These are phyloP conservation scores for Backusella circina DNA, from an alignment of 192 early-diverging fungal species.

Conservation along the genomic window DNA sequence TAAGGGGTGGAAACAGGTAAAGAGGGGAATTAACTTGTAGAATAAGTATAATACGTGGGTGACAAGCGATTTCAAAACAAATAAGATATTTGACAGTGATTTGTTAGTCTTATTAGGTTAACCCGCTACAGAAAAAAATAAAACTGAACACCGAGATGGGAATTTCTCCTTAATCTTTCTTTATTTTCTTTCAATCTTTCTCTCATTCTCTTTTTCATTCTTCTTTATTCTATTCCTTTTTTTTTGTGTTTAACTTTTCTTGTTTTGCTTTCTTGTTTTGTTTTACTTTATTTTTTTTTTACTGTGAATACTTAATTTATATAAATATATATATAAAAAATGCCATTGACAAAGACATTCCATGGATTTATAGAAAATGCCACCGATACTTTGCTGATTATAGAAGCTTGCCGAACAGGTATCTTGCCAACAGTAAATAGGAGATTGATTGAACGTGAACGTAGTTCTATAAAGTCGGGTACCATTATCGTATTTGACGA, in stretches of 20 bases:
- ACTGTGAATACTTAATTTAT: neutral
- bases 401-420: conserved; percentile 27
- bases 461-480: conserved; percentile 18
- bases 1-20: neutral
- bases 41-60: neutral
- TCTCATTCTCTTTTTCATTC: neutral
- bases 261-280: conserved; percentile 3
- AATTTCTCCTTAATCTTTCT: conserved; percentile 4
- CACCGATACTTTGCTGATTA: conserved; percentile 23
- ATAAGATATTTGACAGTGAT: conserved; percentile 10
- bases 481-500: conserved; percentile 33
- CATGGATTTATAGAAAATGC: conserved; percentile 29
- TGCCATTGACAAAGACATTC: conserved; percentile 26
- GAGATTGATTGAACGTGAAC: conserved; percentile 28
- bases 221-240: neutral
- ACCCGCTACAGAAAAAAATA: neutral
- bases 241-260: neutral
- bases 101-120: neutral
- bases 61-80: neutral
- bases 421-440: conserved; percentile 26
- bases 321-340: conserved; percentile 6
- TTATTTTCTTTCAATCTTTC: neutral
- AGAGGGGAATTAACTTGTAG: neutral
- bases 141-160: conserved; percentile 8
- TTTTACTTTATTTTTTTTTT: neutral